A percentile compares a stretch with the other conserved stretches of the same genome.
These are phyloP conservation scores for Xanthoconium purpureum DNA, from an alignment of 768 basidiomycete species.

Conservation along the genomic window DNA sequence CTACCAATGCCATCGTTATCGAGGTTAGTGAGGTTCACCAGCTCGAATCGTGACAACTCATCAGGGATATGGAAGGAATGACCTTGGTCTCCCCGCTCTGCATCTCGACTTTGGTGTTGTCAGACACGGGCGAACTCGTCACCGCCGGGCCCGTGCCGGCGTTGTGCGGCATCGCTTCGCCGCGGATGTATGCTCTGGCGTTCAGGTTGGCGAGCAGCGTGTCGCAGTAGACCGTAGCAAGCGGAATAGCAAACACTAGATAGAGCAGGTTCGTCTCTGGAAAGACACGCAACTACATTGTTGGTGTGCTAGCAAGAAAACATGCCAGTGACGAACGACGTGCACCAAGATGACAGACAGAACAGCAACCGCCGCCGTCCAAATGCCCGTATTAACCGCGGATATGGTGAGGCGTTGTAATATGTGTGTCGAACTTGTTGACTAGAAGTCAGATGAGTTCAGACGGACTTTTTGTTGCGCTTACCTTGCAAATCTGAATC, in stretches of 20 bases:
- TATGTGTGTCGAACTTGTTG: conserved; percentile 1
- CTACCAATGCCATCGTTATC: background rate
- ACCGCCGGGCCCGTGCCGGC: background rate
- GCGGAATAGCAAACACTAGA: background rate
- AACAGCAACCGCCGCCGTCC: conserved; percentile 43
- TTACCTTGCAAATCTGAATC: background rate
- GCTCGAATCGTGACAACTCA: background rate
- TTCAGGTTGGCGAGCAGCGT: conserved; percentile 18
- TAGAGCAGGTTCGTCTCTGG: background rate
- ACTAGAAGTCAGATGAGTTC: background rate
- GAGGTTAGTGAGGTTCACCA: background rate
- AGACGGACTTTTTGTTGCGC: background rate
- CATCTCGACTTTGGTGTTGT: background rate
- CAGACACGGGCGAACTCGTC: too few relatives aligned
- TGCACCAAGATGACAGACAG: conserved; percentile 5
- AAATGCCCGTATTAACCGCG: background rate
- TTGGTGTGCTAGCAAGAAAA: background rate
- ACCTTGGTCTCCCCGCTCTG: background rate
- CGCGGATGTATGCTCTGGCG: conserved; percentile 4
- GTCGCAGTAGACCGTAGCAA: conserved; percentile 13
- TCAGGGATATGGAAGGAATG: background rate
- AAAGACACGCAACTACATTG: background rate
- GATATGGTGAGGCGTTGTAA: conserved; percentile 13
- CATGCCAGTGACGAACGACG: background rate
- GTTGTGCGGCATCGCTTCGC: background rate